A percentile compares a stretch with the other conserved stretches of the same genome.
phyloP scores from a whole-genome alignment of 1,284 basidiomycete genomes.

The Ganoderma resinaceum region DNA sequence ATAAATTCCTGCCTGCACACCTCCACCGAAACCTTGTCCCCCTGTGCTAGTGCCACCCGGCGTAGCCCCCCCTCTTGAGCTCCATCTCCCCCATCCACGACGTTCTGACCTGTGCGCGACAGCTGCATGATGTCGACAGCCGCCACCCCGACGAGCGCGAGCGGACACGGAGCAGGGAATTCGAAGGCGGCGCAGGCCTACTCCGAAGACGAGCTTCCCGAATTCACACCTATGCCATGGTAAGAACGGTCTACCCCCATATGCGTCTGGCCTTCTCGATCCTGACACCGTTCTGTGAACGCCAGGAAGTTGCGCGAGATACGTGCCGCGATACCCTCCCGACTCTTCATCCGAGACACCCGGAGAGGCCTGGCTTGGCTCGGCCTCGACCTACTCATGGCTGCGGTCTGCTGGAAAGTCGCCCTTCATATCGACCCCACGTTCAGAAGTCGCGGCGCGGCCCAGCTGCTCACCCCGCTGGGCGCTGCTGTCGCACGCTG shows the following conservation, averaged over 20 bases:
- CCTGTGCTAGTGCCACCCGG: slow-evolving; percentile 5
- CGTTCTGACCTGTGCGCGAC: neutral
- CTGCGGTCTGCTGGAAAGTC: slow-evolving; percentile 50
- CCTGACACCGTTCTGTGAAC: neutral
- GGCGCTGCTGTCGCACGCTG: slow-evolving; percentile 50
- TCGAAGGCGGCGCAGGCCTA: slow-evolving; percentile 10
- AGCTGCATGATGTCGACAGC: slow-evolving; percentile 3
- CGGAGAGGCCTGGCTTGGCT: slow-evolving; percentile 36
- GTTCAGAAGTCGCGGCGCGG: slow-evolving; percentile 40
- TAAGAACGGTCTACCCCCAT: slow-evolving; percentile 11
- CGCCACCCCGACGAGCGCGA: neutral
- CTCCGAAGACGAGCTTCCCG: slow-evolving; percentile 48
- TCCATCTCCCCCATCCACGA: neutral
- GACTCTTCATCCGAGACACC: slow-evolving; percentile 42
- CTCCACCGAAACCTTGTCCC: neutral
- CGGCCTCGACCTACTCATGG: slow-evolving; percentile 54
- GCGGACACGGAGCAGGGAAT: neutral
- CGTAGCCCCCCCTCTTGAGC: neutral
- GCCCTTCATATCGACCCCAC: slow-evolving; percentile 57
- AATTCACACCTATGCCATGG: slow-evolving; percentile 54
- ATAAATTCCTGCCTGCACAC: slow-evolving; percentile 24
- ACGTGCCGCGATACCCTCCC: slow-evolving; percentile 57
- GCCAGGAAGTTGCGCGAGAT: slow-evolving; percentile 56
- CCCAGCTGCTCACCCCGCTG: slow-evolving; percentile 41
- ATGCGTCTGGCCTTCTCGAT: neutral